phyloP scores from a whole-genome alignment of 805 yeast species.

The Blastobotrys parvus region DNA sequence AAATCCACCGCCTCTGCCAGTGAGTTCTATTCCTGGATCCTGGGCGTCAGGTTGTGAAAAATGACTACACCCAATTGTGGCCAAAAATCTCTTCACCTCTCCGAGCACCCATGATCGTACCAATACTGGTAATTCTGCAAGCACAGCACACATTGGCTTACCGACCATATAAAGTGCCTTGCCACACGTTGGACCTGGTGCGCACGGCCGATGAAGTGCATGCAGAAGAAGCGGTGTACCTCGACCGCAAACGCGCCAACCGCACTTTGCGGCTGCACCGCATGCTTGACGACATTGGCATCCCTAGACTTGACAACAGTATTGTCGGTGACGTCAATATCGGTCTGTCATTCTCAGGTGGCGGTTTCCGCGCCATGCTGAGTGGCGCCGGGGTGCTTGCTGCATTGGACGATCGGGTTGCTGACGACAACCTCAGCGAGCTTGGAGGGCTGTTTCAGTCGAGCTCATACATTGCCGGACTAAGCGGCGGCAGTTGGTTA shows the following conservation, averaged over 20 bases:
- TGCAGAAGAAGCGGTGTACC: background rate
- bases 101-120: no score
- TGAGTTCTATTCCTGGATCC: no score
- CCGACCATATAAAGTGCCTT: no score
- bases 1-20: no score
- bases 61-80: no score
- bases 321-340: conserved; percentile 13
- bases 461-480: conserved; percentile 60
- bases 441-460: conserved; percentile 67
- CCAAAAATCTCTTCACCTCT: no score
- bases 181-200: no score
- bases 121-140: no score
- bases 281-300: background rate
- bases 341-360: conserved; percentile 64
- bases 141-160: no score
- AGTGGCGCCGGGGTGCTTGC: conserved; percentile 76
- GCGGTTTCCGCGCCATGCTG: conserved; percentile 86
- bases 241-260: background rate
- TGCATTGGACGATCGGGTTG: conserved; percentile 60
- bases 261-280: background rate
- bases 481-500: conserved; percentile 82
- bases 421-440: conserved; percentile 33
- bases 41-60: no score
- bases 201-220: no score
- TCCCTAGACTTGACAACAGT: background rate